Base-by-base conservation (phyloP, 805 yeast genomes). In the Kodamaea neixiangensis region DNA sequence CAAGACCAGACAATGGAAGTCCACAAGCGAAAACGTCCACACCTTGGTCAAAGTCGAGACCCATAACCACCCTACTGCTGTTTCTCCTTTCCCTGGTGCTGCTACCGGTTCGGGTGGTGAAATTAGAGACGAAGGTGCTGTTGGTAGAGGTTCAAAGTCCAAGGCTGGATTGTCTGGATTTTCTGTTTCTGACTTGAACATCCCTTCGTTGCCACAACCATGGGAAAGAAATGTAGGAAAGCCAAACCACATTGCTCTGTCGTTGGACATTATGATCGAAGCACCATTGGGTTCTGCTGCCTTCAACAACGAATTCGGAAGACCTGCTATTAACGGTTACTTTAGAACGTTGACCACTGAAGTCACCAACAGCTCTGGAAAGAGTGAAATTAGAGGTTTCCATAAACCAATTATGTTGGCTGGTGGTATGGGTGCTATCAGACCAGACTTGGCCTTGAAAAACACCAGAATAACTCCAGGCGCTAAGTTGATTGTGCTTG, bases 61-160 rank as follows among this genome's bases (percentile, higher is more conserved):
- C 20, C 99, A 94, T 71, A 94, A 94, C 74, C 99, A 94, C 70
- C 99, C 99, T 49, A 94, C 99, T 20, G 99, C 99, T 0, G 97
- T 94, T 4, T 93, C 98, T 19, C 99, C 99, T 38, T 94, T 90
- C 73, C 92, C 99, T 2, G 99, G 99, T 70, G 99, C 99, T 29
- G 96, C 99, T 40, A 94, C 99, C 11, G 99, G 99, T 56, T 92
- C 98, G 9, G 99, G 99, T 69, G 99, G 99, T 76, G 99, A 94
- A 73, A 94, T 94, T 64, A 89, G 99, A 79, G 99, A 94, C 71
- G 99, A 94, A 75, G 99, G 97, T 74, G 99, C 99, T 25, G 97
- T 94, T 20, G 99, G 99, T 56, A 84, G 97, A 69, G 99, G 99
- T 43, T 93, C 98, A 20, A 90, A 90, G 70, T 83, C 98, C 41